phyloP scores from a whole-genome alignment of 192 early-diverging fungal species.

The Coemansia sp. region DNA sequence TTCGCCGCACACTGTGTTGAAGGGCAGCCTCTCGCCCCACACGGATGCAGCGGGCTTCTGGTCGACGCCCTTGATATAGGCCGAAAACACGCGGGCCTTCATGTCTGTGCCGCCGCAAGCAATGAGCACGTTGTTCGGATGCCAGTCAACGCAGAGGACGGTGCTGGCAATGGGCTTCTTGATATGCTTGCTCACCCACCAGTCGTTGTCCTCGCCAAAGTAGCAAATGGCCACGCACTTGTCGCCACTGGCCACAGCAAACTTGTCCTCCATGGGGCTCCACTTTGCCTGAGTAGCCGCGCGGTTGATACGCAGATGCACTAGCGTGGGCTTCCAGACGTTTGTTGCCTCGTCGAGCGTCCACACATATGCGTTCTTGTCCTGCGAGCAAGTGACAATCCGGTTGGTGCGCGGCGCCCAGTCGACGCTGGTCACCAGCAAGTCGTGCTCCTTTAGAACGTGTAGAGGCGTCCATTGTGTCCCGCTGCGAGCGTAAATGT shows the following conservation, averaged over 20 bases:
- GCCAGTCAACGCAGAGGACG: slow-evolving; percentile 90
- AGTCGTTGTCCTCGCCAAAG: slow-evolving; percentile 95
- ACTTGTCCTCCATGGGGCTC: slow-evolving; percentile 97
- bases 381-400: slow-evolving; percentile 97
- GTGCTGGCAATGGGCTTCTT: slow-evolving; percentile 93
- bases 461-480: slow-evolving; percentile 66
- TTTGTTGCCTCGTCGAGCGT: slow-evolving; percentile 62
- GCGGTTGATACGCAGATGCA: slow-evolving; percentile 93
- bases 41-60: slow-evolving; percentile 81
- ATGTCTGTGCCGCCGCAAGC: slow-evolving; percentile 88
- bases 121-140: slow-evolving; percentile 93
- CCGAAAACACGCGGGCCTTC: slow-evolving; percentile 94
- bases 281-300: slow-evolving; percentile 93
- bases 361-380: slow-evolving; percentile 99
- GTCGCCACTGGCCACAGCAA: slow-evolving; percentile 95
- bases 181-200: slow-evolving; percentile 95
- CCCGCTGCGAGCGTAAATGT: slow-evolving; percentile 75
- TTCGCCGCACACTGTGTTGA: slow-evolving; percentile 91
- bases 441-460: slow-evolving; percentile 90
- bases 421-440: slow-evolving; percentile 93
- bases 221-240: slow-evolving; percentile 92
- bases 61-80: slow-evolving; percentile 94
- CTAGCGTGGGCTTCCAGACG: slow-evolving; percentile 88
- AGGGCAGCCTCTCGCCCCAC: slow-evolving; percentile 95
- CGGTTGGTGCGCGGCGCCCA: slow-evolving; percentile 94